These are phyloP conservation scores for Cladophialophora carrionii DNA, from an alignment of 2,329 filamentous ascomycete genomes.

Conservation along the genomic window DNA sequence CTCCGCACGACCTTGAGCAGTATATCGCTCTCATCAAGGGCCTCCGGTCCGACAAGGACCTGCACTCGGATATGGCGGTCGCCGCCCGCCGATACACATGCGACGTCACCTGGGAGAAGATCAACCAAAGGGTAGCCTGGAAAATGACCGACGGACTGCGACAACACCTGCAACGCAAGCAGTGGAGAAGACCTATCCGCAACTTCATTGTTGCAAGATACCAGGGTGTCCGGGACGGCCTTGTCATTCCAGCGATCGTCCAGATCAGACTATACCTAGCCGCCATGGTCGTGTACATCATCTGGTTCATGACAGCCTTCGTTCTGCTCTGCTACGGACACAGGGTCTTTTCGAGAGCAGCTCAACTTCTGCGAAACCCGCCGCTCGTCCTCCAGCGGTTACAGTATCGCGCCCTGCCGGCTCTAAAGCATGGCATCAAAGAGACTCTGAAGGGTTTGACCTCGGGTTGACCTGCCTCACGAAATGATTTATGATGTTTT, in stretches of 20 bases:
- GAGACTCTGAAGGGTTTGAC: constrained; percentile 17
- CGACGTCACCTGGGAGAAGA: constrained; percentile 70
- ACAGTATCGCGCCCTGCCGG: constrained; percentile 14
- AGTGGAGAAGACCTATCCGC: constrained; percentile 28
- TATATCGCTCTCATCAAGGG: constrained; percentile 61
- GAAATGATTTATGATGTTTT: neutral
- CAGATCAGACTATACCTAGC: constrained; percentile 40
- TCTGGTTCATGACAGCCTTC: constrained; percentile 47
- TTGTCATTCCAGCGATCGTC: constrained; percentile 38
- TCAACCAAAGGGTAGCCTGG: constrained; percentile 71
- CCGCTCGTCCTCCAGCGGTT: constrained; percentile 18
- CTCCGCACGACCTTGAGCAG: constrained; percentile 60
- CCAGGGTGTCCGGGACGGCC: constrained; percentile 25
- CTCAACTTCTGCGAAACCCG: constrained; percentile 16
- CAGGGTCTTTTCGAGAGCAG: constrained; percentile 21
- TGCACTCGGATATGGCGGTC: constrained; percentile 53
- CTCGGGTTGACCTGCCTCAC: neutral
- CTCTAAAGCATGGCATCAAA: constrained; percentile 20
- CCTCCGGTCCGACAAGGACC: constrained; percentile 52
- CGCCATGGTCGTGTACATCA: constrained; percentile 43
- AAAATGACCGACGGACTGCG: constrained; percentile 59
- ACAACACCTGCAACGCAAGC: constrained; percentile 37
- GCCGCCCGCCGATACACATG: constrained; percentile 61
- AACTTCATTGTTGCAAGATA: constrained; percentile 38
- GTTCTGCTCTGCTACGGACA: constrained; percentile 46